Evolutionary conservation across 768 basidiomycete genomes (phyloP), one percentile per base, ranked within the genome.

Genomic region (Psilocybe tampanensis): DNA sequence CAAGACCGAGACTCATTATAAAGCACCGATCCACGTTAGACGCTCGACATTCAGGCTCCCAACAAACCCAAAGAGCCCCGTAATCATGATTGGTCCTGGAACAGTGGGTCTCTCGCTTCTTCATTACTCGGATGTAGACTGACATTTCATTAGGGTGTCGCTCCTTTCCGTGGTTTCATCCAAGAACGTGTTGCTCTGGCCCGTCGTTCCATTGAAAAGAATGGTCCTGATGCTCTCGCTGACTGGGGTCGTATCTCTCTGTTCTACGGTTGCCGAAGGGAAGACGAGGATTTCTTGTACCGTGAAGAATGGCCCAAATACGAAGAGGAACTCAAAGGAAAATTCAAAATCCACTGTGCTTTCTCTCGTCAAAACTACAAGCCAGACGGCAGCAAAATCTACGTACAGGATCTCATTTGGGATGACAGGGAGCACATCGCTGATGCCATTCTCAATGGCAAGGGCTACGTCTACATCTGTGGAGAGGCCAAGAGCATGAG

Each of bases 41-140:
- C 85, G 97, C 47, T 96, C 94, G 15, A 98, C 96, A 2, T 99
- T 99, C 86, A 82, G 97, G 49, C 77, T 99, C 48, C 97, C 97
- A 8, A 98, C 97, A 17, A 95, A 94, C 70, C 97, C 97, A 33
- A 98, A 97, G 81, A 96, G 92, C 58, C 97, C 97, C 1, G 90
- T 99, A 49, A 93, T 99, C 74, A 98, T 99, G 97, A 86, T 99
- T 70, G 97, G 97, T 41, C 97, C 97, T 59, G 97, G 97, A 52
- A 99, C 95, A 55, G 95, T 96, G 70, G 76, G 92, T 84, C 36
- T 44, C 29, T 13, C 18, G 23, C 53, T 2, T 22, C 36, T 21
- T 22, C 55, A n/a, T 42, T 11, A 56, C 18, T 50, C 29, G 17
- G 44, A 21, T 29, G 4, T 58, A 44, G 44, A 60, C 62, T 63